Conservation (phyloP, 345 rosid genomes). For the Combretum micranthum region DNA sequence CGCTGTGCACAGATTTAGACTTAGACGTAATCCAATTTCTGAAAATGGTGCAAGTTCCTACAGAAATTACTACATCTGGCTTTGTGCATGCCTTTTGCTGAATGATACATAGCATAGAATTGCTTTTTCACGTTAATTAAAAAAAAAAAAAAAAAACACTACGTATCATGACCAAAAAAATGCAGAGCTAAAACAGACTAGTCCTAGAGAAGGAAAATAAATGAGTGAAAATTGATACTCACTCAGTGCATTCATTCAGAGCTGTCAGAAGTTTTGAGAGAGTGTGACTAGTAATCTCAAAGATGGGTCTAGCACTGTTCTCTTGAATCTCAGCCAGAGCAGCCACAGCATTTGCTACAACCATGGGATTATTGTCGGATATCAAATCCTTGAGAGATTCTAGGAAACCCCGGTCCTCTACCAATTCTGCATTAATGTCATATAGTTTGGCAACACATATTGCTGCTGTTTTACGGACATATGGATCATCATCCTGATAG, state of each 20-base stretch:
- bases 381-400: constrained; percentile 96
- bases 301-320: constrained; percentile 71
- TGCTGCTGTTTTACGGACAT: constrained; percentile 98
- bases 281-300: constrained; percentile 88
- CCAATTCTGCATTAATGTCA: constrained; percentile 98
- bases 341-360: constrained; percentile 99
- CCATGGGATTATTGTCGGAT: constrained; percentile 99
- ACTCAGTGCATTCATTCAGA: constrained; percentile 99
- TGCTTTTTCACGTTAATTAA: no score
- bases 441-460: constrained; percentile 97
- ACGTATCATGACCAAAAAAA: no score
- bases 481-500: constrained; percentile 95
- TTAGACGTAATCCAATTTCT: no score
- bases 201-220: background rate
- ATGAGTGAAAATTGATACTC: constrained; percentile 19
- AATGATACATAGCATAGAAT: no score
- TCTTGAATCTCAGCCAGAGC: constrained; percentile 99
- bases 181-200: no score
- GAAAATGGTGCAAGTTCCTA: no score
- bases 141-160: no score
- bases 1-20: no score
- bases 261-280: constrained; percentile 97
- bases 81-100: no score
- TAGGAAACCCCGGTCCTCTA: constrained; percentile 96
- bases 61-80: no score